Conservation (phyloP, 495 filamentous ascomycete genomes). For the Astrothelium macrocarpum region DNA sequence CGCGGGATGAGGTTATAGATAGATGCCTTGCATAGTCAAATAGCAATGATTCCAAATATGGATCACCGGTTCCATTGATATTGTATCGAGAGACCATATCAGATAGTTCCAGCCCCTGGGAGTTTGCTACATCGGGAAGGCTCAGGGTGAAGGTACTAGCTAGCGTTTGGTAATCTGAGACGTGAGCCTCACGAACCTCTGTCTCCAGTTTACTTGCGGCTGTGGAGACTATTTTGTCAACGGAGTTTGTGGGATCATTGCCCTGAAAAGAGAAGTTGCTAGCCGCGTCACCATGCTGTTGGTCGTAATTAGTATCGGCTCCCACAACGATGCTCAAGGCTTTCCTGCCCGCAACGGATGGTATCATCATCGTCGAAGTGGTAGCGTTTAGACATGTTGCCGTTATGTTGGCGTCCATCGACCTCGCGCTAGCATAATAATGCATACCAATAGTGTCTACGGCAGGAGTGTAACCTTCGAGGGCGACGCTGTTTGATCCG, state of each 20-base stretch:
- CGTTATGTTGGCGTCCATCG: conserved; percentile 14
- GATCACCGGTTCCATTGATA: conserved; percentile 12
- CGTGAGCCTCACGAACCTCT: conserved; percentile 29
- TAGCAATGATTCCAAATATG: conserved; percentile 15
- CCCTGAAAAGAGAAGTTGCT: conserved; percentile 39
- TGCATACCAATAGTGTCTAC: conserved; percentile 32
- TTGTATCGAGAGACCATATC: conserved; percentile 32
- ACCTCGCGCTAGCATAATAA: conserved; percentile 26
- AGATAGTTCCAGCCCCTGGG: conserved; percentile 31
- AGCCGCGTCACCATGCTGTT: conserved; percentile 34
- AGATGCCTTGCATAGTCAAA: conserved; percentile 26
- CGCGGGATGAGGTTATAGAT: conserved; percentile 36
- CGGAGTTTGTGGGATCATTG: conserved; percentile 31
- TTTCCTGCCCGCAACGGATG: conserved; percentile 8
- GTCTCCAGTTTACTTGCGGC: conserved; percentile 27
- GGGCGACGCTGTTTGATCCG: conserved; percentile 20
- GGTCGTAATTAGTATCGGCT: conserved; percentile 40
- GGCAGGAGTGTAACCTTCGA: conserved; percentile 25
- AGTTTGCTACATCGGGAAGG: conserved; percentile 34
- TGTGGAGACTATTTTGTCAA: conserved; percentile 26
- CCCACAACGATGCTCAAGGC: conserved; percentile 31
- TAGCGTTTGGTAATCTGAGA: conserved; percentile 34
- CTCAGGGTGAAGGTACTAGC: conserved; percentile 32
- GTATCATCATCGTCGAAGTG: conserved; percentile 20
- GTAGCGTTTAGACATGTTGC: conserved; percentile 14